Evolutionary conservation across 2,329 filamentous ascomycete genomes (phyloP).

Genomic region (Neocucurbitaria cava): DNA sequence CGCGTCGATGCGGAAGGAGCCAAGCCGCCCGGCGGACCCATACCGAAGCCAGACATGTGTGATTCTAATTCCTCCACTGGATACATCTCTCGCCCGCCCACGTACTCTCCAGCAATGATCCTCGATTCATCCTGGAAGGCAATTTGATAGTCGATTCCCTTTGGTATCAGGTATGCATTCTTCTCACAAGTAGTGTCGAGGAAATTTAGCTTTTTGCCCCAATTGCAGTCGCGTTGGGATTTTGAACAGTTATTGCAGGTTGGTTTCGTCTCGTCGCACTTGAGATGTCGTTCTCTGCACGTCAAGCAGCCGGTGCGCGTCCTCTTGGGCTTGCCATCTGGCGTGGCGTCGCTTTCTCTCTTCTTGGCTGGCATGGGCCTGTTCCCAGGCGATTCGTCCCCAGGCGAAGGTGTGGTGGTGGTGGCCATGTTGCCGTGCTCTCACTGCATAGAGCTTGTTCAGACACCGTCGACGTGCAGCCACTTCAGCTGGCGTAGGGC

Average conservation of each 20-base stretch:
- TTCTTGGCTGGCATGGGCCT: constrained; percentile 25
- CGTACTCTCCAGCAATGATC: constrained; percentile 88
- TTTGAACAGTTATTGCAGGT: constrained; percentile 83
- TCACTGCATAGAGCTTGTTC: constrained; percentile 2
- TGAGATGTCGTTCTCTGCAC: constrained; percentile 86
- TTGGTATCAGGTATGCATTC: constrained; percentile 62
- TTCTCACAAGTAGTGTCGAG: constrained; percentile 79
- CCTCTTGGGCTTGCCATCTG: constrained; percentile 73
- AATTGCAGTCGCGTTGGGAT: constrained; percentile 83
- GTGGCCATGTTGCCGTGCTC: constrained; percentile 22
- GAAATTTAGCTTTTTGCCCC: constrained; percentile 88
- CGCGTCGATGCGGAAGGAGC: constrained; percentile 47
- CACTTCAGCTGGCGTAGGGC: constrained; percentile 6
- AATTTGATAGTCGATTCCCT: constrained; percentile 69
- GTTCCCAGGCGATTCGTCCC: constrained; percentile 27
- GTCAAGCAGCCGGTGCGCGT: constrained; percentile 91
- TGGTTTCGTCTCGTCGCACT: constrained; percentile 80
- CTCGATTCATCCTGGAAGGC: constrained; percentile 89
- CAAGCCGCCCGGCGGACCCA: constrained; percentile 31
- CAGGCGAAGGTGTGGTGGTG: constrained; percentile 29
- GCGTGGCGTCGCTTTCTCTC: constrained; percentile 28
- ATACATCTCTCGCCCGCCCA: constrained; percentile 78
- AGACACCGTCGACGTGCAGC: constrained; percentile 3
- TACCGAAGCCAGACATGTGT: constrained; percentile 36
- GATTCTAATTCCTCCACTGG: constrained; percentile 55